Conservation (phyloP, 164 flowering plant genomes). For the Magnolia kwangsiensis region DNA sequence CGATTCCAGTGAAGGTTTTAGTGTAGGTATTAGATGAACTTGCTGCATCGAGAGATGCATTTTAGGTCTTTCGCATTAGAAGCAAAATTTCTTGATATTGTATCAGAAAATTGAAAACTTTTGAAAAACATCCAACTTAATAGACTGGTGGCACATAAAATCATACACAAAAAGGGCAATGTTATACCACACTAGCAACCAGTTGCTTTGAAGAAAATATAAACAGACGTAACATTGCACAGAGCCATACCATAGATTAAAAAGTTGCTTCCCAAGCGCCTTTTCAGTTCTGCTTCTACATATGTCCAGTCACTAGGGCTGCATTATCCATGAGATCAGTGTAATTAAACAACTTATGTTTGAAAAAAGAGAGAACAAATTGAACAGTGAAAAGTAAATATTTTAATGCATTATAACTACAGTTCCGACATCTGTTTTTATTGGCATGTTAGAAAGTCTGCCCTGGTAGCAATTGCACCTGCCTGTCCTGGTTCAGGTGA, state of each 20-base stretch:
- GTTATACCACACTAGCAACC: background rate
- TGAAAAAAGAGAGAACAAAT: background rate
- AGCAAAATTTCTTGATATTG: slow-evolving; percentile 8
- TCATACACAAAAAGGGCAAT: background rate
- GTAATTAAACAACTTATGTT: background rate
- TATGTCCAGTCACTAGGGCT: slow-evolving; percentile 98
- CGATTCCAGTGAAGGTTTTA: slow-evolving; percentile 86
- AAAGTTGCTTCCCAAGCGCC: slow-evolving; percentile 71
- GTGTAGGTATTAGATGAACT: slow-evolving; percentile 80
- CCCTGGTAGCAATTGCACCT: too few relatives aligned
- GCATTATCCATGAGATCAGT: slow-evolving; percentile 21
- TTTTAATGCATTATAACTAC: background rate
- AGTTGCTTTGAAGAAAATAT: slow-evolving; percentile 2
- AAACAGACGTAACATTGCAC: slow-evolving; percentile 6
- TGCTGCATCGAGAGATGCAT: slow-evolving; percentile 44
- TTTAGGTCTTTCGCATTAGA: background rate
- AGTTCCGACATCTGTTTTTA: too few relatives aligned
- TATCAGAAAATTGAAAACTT: background rate
- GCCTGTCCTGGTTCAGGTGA: too few relatives aligned
- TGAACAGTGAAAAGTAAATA: background rate
- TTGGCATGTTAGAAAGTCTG: too few relatives aligned
- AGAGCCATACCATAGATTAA: slow-evolving; percentile 66
- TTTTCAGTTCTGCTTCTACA: slow-evolving; percentile 73
- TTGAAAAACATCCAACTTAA: background rate
- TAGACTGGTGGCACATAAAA: background rate